phyloP scores from a whole-genome alignment of 2,329 filamentous ascomycete genomes.

The Coniochaeta sp. region DNA sequence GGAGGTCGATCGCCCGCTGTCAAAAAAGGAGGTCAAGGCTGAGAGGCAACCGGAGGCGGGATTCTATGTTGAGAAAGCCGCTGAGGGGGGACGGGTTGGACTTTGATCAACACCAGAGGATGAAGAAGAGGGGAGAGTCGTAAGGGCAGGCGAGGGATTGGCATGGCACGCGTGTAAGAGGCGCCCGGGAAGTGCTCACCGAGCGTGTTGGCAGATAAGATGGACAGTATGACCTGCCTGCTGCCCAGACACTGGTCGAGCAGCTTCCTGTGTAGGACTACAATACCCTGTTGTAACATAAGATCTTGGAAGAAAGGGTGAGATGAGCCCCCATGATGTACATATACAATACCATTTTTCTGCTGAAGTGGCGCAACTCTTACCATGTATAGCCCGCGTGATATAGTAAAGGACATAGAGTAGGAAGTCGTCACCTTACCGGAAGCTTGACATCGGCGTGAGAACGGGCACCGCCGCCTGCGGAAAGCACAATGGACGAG shows the following conservation, averaged over 20 bases:
- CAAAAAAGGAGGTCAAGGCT: slow-evolving; percentile 60
- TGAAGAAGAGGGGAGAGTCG: slow-evolving; percentile 3
- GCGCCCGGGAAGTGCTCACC: too few species aligned
- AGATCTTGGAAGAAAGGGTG: background rate
- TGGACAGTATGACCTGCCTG: background rate
- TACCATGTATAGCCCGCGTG: background rate
- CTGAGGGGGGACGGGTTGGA: slow-evolving; percentile 15
- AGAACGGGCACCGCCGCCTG: too few species aligned
- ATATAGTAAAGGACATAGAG: too few species aligned
- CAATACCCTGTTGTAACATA: background rate
- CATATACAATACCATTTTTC: background rate
- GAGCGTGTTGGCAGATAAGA: too few species aligned
- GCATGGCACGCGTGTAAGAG: background rate
- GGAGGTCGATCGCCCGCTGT: slow-evolving; percentile 63
- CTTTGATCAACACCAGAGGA: slow-evolving; percentile 5
- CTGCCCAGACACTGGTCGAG: background rate
- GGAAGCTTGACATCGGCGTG: too few species aligned
- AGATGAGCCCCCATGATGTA: background rate
- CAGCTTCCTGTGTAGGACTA: background rate
- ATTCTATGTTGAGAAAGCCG: slow-evolving; percentile 65
- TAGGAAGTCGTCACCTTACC: too few species aligned
- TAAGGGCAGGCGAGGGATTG: background rate
- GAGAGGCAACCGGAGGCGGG: slow-evolving; percentile 69
- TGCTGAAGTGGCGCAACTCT: background rate
- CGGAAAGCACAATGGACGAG: background rate